These are phyloP conservation scores for Coelastrella sp. DNA, from an alignment of 139 green algal species.

Conservation along the genomic window DNA sequence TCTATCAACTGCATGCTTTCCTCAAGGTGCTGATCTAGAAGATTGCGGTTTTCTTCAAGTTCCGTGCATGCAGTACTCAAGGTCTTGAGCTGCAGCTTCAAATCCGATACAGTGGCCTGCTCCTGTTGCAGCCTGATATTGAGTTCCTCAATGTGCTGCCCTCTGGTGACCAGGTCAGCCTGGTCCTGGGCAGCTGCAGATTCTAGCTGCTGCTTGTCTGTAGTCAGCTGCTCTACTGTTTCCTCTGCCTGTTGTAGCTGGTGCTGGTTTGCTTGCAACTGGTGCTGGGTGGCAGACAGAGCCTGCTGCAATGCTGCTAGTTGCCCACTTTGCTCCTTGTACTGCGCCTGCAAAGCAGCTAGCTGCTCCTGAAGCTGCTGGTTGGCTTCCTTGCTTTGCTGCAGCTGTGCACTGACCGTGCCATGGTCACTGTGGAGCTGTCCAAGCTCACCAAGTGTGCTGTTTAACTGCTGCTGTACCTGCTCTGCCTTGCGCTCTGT, in stretches of 20 bases:
- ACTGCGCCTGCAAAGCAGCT: neutral
- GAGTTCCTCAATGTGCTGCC: neutral
- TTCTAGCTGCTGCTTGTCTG: neutral
- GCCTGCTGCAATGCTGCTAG: neutral
- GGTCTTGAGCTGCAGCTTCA: neutral
- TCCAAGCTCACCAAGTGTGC: neutral
- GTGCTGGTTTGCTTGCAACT: neutral
- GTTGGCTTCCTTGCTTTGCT: neutral
- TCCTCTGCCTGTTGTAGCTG: neutral
- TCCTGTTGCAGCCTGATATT: neutral
- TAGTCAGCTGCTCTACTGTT: neutral
- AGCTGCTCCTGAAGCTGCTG: constrained; percentile 27
- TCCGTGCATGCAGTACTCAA: neutral
- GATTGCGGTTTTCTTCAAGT: neutral
- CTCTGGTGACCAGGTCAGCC: neutral
- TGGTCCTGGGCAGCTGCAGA: neutral
- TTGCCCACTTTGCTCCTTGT: neutral
- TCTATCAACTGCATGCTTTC: constrained; percentile 27
- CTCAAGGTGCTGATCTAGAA: constrained; percentile 11
- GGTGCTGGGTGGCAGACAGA: neutral
- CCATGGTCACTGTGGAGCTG: neutral
- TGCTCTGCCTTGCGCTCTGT: neutral
- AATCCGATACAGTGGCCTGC: neutral
- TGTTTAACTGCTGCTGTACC: constrained; percentile 10
- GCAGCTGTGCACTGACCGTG: neutral